Evolutionary conservation across 352 stramenopile species (phyloP).

Genomic region (Pythium biforme): DNA sequence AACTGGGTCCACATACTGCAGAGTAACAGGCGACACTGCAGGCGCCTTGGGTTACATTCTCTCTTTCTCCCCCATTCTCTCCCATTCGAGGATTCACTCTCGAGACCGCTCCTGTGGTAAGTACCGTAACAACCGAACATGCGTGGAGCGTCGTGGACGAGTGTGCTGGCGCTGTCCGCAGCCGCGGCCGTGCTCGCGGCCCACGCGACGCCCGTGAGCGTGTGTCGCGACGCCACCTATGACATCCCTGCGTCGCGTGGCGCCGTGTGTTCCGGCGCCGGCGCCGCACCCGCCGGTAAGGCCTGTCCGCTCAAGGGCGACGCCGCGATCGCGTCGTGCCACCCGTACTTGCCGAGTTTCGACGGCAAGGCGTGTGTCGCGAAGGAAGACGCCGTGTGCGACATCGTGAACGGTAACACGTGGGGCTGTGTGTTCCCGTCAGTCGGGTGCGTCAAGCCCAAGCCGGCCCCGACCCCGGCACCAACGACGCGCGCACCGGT

Average conservation of each 20-base stretch:
- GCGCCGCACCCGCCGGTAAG: neutral
- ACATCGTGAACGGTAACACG: constrained; percentile 33
- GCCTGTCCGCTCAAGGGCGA: constrained; percentile 51
- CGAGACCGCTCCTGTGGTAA: neutral
- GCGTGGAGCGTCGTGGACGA: neutral
- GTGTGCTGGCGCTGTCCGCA: neutral
- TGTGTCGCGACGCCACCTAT: constrained; percentile 62
- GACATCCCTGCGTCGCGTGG: constrained; percentile 37
- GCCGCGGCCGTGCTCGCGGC: too few relatives aligned
- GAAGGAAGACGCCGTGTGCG: constrained; percentile 40
- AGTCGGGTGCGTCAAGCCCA: constrained; percentile 2
- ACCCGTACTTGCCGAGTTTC: constrained; percentile 43
- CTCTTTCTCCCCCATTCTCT: neutral
- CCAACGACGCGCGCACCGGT: neutral
- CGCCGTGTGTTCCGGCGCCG: constrained; percentile 46
- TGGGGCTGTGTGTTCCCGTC: constrained; percentile 22
- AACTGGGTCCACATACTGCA: too few relatives aligned
- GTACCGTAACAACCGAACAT: neutral
- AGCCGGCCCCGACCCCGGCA: neutral
- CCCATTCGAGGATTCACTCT: neutral
- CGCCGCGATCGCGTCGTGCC: constrained; percentile 37
- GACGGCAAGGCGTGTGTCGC: constrained; percentile 22
- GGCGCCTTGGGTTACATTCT: neutral
- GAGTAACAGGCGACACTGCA: neutral
- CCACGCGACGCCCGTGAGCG: constrained; percentile 36